phyloP scores from a whole-genome alignment of 768 basidiomycete species.

The Baorangia bicolor region DNA sequence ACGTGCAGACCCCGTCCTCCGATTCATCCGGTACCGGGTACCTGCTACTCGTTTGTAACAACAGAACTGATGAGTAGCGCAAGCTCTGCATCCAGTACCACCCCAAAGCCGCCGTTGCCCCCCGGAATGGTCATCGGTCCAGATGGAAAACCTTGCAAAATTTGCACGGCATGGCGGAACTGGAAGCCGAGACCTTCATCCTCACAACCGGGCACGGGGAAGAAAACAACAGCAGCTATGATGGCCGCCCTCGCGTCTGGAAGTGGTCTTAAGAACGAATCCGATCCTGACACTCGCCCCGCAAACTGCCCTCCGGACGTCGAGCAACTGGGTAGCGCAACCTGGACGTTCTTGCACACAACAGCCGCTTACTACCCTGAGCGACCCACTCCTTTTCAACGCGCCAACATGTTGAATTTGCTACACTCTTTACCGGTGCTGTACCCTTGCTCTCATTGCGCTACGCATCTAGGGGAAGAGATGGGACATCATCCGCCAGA shows the following conservation, averaged over 20 bases:
- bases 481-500: conserved; percentile 70
- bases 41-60: not conserved
- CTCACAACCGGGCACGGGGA: conserved; percentile 26
- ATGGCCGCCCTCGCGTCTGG: conserved; percentile 36
- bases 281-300: conserved; percentile 42
- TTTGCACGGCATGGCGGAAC: conserved; percentile 77
- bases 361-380: conserved; percentile 95
- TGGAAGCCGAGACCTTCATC: conserved; percentile 52
- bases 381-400: conserved; percentile 70
- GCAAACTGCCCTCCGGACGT: conserved; percentile 87
- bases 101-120: conserved; percentile 42
- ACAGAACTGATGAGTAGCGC: conserved; percentile 9
- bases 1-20: conserved; percentile 12
- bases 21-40: not conserved
- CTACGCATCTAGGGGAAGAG: conserved; percentile 74
- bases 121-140: conserved; percentile 88
- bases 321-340: conserved; percentile 85
- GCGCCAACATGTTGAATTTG: conserved; percentile 80
- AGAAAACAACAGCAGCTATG: conserved; percentile 33
- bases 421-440: conserved; percentile 74
- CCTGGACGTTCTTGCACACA: conserved; percentile 96
- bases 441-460: conserved; percentile 90
- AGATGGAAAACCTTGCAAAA: conserved; percentile 94
- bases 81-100: conserved; percentile 2
- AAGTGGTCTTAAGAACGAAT: conserved; percentile 25